phyloP scores from a whole-genome alignment of 208 protist genomes.

The Polymyxa betae region DNA sequence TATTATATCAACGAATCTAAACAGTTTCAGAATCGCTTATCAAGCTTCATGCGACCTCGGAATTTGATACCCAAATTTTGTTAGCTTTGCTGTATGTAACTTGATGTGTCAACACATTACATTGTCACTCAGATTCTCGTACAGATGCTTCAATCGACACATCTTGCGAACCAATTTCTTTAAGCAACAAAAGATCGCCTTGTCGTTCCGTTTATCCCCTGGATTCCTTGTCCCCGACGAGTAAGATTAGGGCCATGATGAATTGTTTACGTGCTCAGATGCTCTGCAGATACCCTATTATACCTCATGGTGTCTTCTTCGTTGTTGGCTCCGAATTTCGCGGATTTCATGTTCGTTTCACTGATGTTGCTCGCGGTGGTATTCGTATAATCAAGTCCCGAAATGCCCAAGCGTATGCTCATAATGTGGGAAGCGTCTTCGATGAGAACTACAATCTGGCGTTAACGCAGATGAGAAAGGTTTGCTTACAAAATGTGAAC shows the following conservation, averaged over 20 bases:
- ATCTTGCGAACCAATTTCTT: constrained; percentile 92
- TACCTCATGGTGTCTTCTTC: constrained; percentile 87
- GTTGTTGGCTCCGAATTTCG: constrained; percentile 87
- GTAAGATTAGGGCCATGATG: neutral
- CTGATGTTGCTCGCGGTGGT: constrained; percentile 89
- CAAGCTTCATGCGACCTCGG: constrained; percentile 12
- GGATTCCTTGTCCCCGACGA: constrained; percentile 66
- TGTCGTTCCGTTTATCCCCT: constrained; percentile 87
- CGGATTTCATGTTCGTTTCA: constrained; percentile 93
- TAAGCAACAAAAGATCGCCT: constrained; percentile 84
- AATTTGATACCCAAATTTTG: constrained; percentile 46
- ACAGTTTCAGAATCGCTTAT: neutral
- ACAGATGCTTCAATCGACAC: constrained; percentile 80
- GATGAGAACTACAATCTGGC: constrained; percentile 95
- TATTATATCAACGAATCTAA: neutral
- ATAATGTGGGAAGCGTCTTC: constrained; percentile 86
- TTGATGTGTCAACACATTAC: neutral
- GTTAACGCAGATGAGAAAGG: constrained; percentile 78
- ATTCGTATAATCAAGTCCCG: constrained; percentile 89
- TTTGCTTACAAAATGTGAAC: neutral
- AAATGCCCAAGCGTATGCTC: constrained; percentile 81
- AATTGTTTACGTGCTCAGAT: neutral
- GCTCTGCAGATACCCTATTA: constrained; percentile 71
- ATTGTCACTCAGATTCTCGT: neutral
- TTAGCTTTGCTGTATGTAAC: neutral